Percentiles rank a stretch among this genome's conserved stretches.
Evolutionary conservation across 129 eudicot genomes (phyloP).

Genomic region (Helianthus annuus): HanXRQr2.0-SUNRISE NC_035433.2:123057485-123057984

Average conservation of each 20-base stretch:
- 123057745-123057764: slow-evolving; percentile 92
- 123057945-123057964: slow-evolving; percentile 90
- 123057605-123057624: background rate
- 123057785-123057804: slow-evolving; percentile 89
- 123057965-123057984: slow-evolving; percentile 75
- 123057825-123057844: background rate
- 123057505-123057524: too few species aligned
- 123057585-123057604: background rate
- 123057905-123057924: slow-evolving; percentile 90
- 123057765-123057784: slow-evolving; percentile 96
- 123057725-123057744: slow-evolving; percentile 97
- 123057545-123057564: background rate
- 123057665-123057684: too few species aligned
- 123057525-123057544: too few species aligned
- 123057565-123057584: background rate
- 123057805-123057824: slow-evolving; percentile 75
- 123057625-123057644: background rate
- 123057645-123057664: background rate
- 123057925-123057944: slow-evolving; percentile 87
- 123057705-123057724: slow-evolving; percentile 85
- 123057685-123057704: background rate
- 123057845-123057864: background rate
- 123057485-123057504: too few species aligned
- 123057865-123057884: slow-evolving; percentile 13
- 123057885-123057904: slow-evolving; percentile 18